Base-by-base conservation (phyloP, 1,284 basidiomycete species). In the Xerocomus minutiporus region DNA sequence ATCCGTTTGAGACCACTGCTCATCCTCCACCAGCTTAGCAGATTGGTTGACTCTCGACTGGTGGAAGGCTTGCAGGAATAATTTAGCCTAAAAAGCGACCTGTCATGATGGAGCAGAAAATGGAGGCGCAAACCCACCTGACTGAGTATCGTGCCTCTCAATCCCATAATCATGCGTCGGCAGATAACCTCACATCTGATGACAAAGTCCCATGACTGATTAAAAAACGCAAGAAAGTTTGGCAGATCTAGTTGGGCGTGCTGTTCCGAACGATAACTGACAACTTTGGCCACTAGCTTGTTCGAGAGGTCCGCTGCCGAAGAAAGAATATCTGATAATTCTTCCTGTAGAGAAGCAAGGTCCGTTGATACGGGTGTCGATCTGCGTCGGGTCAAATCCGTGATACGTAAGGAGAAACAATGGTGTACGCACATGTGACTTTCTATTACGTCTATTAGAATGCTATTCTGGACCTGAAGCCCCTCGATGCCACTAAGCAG, bases 21-120 rank as follows among this genome's bases (percentile, higher is more conserved):
- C 93, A 60, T 94, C 91, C 67, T 96, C 92, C 7, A 99, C 95
- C 12, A 92, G 74, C 67, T 89, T 92, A 25, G 95, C 93, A 4
- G 90, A 91, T 56, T 81, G 81, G 2, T 86, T 84, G 53, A 98
- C 81, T 48, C 88, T 80, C n/a, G 77, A 71, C 58, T 91, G 86
- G 68, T 99, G 96, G 72, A 95, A 97, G 1, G 77, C 71, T 59
- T 90, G 84, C 28, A 99, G 73, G 75, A 95, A 99, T 3, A 80
- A 73, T 69, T 95, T 95, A 6, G 93, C 91, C 83, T 95, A 39
- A 29, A 31, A 60, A 34, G 20, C 29, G 15, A 29, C 17, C 35
- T 8, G 31, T 50, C 46, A 43, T 17, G 25, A 25, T 26, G 15
- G 11, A 29, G 28, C 36, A 20, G 48, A 42, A 32, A 29, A 39